Evolutionary conservation across 192 early-diverging fungal species (phyloP).

Genomic region (Podila epicladia): DNA sequence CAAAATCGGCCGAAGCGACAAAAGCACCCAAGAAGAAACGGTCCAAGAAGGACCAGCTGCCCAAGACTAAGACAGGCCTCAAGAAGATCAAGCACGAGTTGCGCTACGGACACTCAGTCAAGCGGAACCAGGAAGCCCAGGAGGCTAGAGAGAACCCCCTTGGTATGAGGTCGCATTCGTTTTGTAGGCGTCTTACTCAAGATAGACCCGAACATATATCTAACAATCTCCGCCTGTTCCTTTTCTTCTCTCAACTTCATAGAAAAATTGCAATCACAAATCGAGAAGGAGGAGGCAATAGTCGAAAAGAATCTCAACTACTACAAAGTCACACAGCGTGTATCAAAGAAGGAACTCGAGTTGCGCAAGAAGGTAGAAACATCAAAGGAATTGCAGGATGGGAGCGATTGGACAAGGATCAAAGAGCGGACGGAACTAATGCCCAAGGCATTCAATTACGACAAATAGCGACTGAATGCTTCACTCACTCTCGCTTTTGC

Average conservation of each 20-base stretch:
- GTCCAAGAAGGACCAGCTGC: constrained; percentile 24
- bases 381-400: background rate
- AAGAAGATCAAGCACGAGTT: constrained; percentile 58
- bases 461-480: too few species aligned
- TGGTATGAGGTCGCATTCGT: constrained; percentile 22
- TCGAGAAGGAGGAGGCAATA: constrained; percentile 28
- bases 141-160: constrained; percentile 55
- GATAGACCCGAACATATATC: background rate
- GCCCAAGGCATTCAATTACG: too few species aligned
- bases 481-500: too few species aligned
- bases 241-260: background rate
- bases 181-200: background rate
- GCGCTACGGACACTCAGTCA: constrained; percentile 53
- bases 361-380: constrained; percentile 35
- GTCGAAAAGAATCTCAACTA: constrained; percentile 33
- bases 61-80: constrained; percentile 54
- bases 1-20: background rate
- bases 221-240: background rate
- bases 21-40: constrained; percentile 6
- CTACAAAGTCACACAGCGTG: constrained; percentile 29
- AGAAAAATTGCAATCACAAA: constrained; percentile 30
- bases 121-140: constrained; percentile 34
- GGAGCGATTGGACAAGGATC: background rate
- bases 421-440: background rate
- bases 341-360: constrained; percentile 48